Conservation (phyloP, 768 basidiomycete genomes). For the Pleurotus citrinopileatus region DNA sequence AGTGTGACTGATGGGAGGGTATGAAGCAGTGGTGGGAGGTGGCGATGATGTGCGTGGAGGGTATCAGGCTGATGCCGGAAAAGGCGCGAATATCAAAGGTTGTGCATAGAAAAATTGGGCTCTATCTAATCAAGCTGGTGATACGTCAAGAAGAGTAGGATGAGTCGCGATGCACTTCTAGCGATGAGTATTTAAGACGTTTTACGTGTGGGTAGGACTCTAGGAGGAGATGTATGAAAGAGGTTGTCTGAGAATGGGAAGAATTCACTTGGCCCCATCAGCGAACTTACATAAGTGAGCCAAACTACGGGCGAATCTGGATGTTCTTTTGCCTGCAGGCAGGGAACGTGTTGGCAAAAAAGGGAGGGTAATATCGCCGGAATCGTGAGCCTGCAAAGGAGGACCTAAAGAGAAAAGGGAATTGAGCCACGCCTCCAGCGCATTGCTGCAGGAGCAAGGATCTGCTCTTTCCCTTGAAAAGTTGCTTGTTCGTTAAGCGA, state of each 20-base stretch:
- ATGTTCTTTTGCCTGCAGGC: slow-evolving; percentile 67
- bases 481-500: slow-evolving; percentile 43
- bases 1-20: slow-evolving; percentile 49
- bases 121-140: neutral
- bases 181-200: neutral
- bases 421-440: slow-evolving; percentile 52
- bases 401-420: slow-evolving; percentile 38
- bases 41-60: neutral
- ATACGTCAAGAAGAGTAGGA: neutral
- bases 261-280: neutral
- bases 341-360: slow-evolving; percentile 70
- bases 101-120: too few species aligned
- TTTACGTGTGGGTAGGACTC: slow-evolving; percentile 2
- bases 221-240: neutral
- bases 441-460: slow-evolving; percentile 30
- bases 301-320: slow-evolving; percentile 36
- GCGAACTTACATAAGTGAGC: slow-evolving; percentile 41
- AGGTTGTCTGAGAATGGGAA: neutral
- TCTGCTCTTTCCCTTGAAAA: slow-evolving; percentile 49
- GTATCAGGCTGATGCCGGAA: neutral
- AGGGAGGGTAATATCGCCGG: slow-evolving; percentile 43
- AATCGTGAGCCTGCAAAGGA: slow-evolving; percentile 37
- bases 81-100: too few species aligned
- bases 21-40: slow-evolving; percentile 11
- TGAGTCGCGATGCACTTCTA: neutral